These are phyloP conservation scores for Ophiorrhiza pumila DNA, from an alignment of 257 asterid species.

Conservation along the genomic window DNA sequence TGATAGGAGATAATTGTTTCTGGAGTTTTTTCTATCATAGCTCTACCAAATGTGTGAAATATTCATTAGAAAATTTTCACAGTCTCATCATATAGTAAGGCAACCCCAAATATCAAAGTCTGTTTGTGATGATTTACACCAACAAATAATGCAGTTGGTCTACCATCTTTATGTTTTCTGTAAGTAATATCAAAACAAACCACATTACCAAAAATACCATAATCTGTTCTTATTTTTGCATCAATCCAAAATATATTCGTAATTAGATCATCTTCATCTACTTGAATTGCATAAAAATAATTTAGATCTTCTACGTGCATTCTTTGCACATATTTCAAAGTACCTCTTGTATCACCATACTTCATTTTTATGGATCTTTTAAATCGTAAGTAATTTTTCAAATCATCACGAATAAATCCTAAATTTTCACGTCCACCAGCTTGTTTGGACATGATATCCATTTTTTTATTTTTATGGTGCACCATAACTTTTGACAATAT, in stretches of 20 bases:
- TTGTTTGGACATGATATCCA: not conserved
- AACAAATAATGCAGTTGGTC: constrained; percentile 7
- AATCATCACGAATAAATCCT: not conserved
- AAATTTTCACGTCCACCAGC: not conserved
- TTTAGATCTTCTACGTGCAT: not conserved
- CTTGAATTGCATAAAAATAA: not conserved
- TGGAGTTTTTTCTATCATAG: constrained; percentile 10
- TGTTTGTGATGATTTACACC: constrained; percentile 21
- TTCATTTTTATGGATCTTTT: not conserved
- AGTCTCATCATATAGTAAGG: constrained; percentile 19
- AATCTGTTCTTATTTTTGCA: not conserved
- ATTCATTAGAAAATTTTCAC: constrained; percentile 11
- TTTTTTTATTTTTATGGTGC: not conserved
- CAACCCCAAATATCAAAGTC: constrained; percentile 12
- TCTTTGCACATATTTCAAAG: not conserved
- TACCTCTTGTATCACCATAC: not conserved
- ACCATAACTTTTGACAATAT: not conserved
- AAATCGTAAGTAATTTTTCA: not conserved
- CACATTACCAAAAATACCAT: not conserved
- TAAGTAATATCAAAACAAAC: not conserved
- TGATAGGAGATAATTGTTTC: constrained; percentile 11
- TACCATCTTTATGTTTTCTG: not conserved
- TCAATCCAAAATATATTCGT: not conserved
- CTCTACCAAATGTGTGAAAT: not conserved
- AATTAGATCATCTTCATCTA: not conserved